phyloP scores from a whole-genome alignment of 768 basidiomycete genomes.

The Paxillus involutus region DNA sequence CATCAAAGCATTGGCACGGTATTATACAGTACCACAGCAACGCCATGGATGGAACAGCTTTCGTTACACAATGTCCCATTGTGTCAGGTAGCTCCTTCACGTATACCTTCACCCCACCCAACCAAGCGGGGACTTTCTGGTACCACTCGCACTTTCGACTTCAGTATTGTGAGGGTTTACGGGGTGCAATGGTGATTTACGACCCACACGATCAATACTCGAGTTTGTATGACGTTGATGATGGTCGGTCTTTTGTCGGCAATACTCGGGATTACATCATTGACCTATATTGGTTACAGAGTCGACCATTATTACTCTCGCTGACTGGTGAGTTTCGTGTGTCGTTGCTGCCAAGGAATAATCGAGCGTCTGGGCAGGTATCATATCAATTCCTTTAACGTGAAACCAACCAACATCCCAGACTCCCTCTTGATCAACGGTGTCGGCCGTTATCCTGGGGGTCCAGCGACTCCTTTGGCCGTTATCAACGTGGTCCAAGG shows the following conservation, averaged over 20 bases:
- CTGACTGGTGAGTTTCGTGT: constrained; percentile 30
- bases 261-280: background rate
- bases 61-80: constrained; percentile 44
- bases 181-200: constrained; percentile 37
- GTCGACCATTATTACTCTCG: constrained; percentile 36
- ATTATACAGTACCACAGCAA: constrained; percentile 37
- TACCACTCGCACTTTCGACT: constrained; percentile 42
- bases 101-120: constrained; percentile 31
- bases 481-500: constrained; percentile 33
- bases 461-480: constrained; percentile 22
- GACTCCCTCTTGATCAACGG: constrained; percentile 43
- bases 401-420: constrained; percentile 13
- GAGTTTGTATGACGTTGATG: constrained; percentile 33
- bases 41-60: constrained; percentile 42
- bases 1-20: constrained; percentile 41
- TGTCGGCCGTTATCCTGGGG: constrained; percentile 31
- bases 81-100: constrained; percentile 33
- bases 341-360: no score
- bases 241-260: constrained; percentile 6
- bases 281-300: constrained; percentile 12
- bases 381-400: constrained; percentile 10
- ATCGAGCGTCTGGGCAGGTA: constrained; percentile 11
- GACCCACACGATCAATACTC: constrained; percentile 30
- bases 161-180: constrained; percentile 37
- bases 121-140: constrained; percentile 40